These are phyloP conservation scores for Vigna reflexopilosa DNA, from an alignment of 306 rosid genomes.

Conservation along the genomic window DNA sequence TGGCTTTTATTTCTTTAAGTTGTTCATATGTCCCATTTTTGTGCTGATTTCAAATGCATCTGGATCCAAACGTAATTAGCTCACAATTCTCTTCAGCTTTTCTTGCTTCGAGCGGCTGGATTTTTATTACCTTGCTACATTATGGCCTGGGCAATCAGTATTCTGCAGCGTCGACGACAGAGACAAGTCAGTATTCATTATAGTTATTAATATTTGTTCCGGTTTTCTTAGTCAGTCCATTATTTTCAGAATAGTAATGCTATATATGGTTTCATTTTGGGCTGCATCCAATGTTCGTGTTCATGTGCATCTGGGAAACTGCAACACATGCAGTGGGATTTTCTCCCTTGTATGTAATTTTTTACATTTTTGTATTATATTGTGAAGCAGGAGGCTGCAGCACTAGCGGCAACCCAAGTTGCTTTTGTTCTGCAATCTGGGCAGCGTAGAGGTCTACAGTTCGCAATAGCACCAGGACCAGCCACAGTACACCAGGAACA, in stretches of 20 bases:
- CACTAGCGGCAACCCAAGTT: conserved; percentile 98
- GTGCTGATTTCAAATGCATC: neutral
- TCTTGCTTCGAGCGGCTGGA: conserved; percentile 96
- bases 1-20: conserved; percentile 15
- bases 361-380: conserved; percentile 35
- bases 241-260: conserved; percentile 36
- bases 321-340: neutral
- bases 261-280: conserved; percentile 45
- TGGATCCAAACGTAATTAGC: conserved; percentile 31
- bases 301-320: conserved; percentile 2
- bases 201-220: conserved; percentile 33
- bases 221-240: neutral
- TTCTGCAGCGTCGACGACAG: conserved; percentile 94
- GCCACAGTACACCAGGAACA: conserved; percentile 67
- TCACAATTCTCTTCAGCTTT: conserved; percentile 62
- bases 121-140: conserved; percentile 97
- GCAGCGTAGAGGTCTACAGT: conserved; percentile 83
- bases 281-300: conserved; percentile 7
- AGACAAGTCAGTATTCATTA: conserved; percentile 70
- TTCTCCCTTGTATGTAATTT: neutral
- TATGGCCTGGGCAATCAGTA: conserved; percentile 98
- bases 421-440: conserved; percentile 93
- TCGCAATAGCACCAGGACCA: conserved; percentile 78
- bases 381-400: conserved; percentile 87
- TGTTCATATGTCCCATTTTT: conserved; percentile 13